These are phyloP conservation scores for Scheffersomyces amazonensis DNA, from an alignment of 805 yeast genomes.

Conservation along the genomic window DNA sequence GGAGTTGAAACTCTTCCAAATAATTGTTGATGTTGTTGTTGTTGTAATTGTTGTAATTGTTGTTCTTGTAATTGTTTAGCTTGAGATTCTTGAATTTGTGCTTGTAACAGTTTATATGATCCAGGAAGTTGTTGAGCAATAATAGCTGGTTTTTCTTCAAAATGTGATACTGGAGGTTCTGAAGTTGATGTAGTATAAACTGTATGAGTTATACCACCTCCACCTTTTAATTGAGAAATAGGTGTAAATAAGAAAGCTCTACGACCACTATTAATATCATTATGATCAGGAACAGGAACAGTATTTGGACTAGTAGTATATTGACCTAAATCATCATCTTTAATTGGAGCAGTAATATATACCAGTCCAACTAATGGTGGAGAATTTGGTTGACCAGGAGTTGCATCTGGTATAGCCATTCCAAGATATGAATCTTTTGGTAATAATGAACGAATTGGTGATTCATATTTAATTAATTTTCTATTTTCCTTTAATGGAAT, in stretches of 20 bases:
- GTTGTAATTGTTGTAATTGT: conserved; percentile 15
- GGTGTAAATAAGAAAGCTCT: conserved; percentile 44
- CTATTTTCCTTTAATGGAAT: conserved; percentile 67
- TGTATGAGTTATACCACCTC: conserved; percentile 22
- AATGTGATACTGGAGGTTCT: conserved; percentile 10
- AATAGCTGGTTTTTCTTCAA: conserved; percentile 3
- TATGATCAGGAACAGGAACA: conserved; percentile 35
- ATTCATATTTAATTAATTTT: conserved; percentile 69
- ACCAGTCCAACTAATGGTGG: conserved; percentile 96
- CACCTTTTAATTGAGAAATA: conserved; percentile 39
- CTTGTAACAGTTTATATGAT: conserved; percentile 9
- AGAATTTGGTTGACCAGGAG: conserved; percentile 73
- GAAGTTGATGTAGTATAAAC: conserved; percentile 13
- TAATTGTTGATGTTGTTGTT: conserved; percentile 13
- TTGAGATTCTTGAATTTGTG: conserved; percentile 9
- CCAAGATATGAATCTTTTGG: conserved; percentile 69
- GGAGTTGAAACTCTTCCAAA: conserved; percentile 13
- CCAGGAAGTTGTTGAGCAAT: conserved; percentile 6
- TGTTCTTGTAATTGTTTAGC: conserved; percentile 13
- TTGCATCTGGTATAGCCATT: conserved; percentile 81
- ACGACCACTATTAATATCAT: conserved; percentile 32
- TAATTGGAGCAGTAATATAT: conserved; percentile 69
- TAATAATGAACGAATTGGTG: conserved; percentile 78
- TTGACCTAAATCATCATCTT: conserved; percentile 82
- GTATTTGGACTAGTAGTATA: conserved; percentile 45